Percentiles rank a stretch among this genome's conserved stretches.
phyloP scores from a whole-genome alignment of 2,329 filamentous ascomycete genomes.

The Aureobasidium sp. region DNA sequence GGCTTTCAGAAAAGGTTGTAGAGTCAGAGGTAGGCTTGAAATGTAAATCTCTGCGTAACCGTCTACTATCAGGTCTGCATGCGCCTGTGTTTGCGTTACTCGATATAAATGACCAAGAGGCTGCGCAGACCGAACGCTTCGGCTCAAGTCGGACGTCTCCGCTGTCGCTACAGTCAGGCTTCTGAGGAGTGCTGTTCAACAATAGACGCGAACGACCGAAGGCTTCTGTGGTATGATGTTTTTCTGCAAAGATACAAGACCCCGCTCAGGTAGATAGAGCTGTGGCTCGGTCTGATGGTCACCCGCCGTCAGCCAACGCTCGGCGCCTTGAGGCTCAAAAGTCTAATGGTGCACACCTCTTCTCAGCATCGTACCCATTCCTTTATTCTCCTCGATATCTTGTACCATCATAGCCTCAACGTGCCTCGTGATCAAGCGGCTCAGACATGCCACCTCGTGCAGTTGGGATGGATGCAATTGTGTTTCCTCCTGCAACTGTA shows the following conservation, averaged over 20 bases:
- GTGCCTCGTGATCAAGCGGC: neutral
- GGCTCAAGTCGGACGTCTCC: constrained; percentile 8
- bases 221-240: neutral
- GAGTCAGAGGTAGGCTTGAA: neutral
- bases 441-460: constrained; percentile 10
- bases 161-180: neutral
- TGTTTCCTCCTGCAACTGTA: constrained; percentile 5
- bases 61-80: neutral
- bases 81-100: constrained; percentile 13
- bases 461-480: constrained; percentile 10
- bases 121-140: constrained; percentile 1
- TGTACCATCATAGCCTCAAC: neutral
- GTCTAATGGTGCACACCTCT: neutral
- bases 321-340: neutral
- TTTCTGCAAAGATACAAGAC: neutral
- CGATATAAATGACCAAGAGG: constrained; percentile 13
- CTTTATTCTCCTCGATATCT: neutral
- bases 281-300: neutral
- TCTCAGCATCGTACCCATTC: neutral
- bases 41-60: neutral
- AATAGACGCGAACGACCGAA: neutral
- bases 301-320: constrained; percentile 3
- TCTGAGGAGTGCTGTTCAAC: neutral
- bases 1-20: neutral
- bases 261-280: neutral